Evolutionary conservation across 768 basidiomycete species (phyloP), one percentile per base, ranked within the genome.

Genomic region (Chalciporus sphaerocephalus): DNA sequence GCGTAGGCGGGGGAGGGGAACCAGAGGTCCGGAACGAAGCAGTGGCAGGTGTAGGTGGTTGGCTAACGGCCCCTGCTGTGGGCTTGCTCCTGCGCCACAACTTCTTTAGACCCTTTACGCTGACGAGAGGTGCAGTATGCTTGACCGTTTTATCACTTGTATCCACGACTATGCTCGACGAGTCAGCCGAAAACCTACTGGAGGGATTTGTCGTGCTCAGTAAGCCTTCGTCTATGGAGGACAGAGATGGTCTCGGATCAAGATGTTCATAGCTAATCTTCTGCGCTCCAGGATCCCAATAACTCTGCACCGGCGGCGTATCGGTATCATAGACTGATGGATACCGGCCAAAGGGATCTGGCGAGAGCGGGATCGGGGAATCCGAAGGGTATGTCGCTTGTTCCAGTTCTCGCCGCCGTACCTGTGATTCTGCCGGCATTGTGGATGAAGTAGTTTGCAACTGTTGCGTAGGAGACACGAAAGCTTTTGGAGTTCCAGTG

Each of bases 161-260:
- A 20, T 66, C 65, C 41, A 37, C 38, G n/a, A 41, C 22, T 17
- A 53, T 44, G 35, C 71, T 71, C 4, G 75, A 61, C 0, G 89
- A 91, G 58, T 91, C 89, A 17, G 78, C 69, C 1, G 89, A 91
- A 66, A 92, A 92, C 37, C 89, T 79, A 57, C 85, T 86, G 5
- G 75, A 74, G 18, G 71, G 61, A 16, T 53, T 60, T 42, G 43
- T 56, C 40, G 55, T 59, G 38, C 48, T 22, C 33, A 53, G 38
- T 38, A 61, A 50, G 17, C 43, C 55, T 38, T 54, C 53, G 32
- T 58, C 62, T 25, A 49, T 48, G 33, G 54, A 60, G 35, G 60
- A 67, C 47, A 54, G 23, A 10, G 56, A 54, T 40, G 56, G 57
- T 51, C 60, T 55, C 35, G 53, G 50, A 43, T 46, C 56, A 23